These are phyloP conservation scores for Verticillium zaregamsianum DNA, from an alignment of 2,329 filamentous ascomycete species.

Conservation along the genomic window DNA sequence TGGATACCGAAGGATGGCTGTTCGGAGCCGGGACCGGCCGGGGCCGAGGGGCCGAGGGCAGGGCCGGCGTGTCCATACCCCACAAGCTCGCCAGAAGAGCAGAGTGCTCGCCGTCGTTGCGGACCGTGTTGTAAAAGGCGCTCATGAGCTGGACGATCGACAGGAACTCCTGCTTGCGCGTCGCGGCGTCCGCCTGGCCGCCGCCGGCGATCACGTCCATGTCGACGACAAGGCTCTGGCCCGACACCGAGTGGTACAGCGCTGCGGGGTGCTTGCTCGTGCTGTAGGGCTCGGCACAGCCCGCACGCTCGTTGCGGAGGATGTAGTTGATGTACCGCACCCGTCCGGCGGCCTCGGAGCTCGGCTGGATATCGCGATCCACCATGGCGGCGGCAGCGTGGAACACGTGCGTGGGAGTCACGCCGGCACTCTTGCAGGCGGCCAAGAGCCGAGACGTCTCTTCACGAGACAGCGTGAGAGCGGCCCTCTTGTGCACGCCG, in stretches of 20 bases:
- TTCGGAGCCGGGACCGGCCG: slow-evolving; percentile 20
- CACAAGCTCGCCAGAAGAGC: neutral
- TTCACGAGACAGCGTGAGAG: slow-evolving; percentile 10
- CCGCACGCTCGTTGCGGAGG: slow-evolving; percentile 24
- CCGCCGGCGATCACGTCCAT: slow-evolving; percentile 12
- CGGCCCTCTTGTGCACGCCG: slow-evolving; percentile 19
- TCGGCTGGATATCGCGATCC: slow-evolving; percentile 19
- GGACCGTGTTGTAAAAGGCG: slow-evolving; percentile 22
- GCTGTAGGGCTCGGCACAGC: slow-evolving; percentile 19
- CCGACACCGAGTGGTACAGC: slow-evolving; percentile 26
- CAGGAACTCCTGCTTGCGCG: slow-evolving; percentile 16
- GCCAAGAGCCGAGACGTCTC: slow-evolving; percentile 15
- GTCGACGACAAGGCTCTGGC: slow-evolving; percentile 19
- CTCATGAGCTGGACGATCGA: slow-evolving; percentile 18
- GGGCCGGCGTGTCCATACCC: slow-evolving; percentile 2
- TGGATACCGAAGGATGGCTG: slow-evolving; percentile 19
- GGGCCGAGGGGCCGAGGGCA: slow-evolving; percentile 1
- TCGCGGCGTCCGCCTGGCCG: neutral
- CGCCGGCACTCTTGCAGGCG: slow-evolving; percentile 13
- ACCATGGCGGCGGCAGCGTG: slow-evolving; percentile 26
- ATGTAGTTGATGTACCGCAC: slow-evolving; percentile 26
- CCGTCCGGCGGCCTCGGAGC: neutral
- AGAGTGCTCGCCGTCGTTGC: slow-evolving; percentile 24
- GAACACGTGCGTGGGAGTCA: slow-evolving; percentile 25
- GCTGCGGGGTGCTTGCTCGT: slow-evolving; percentile 17